Evolutionary conservation across 352 stramenopile genomes (phyloP).

Genomic region (Albugo laibachii): DNA sequence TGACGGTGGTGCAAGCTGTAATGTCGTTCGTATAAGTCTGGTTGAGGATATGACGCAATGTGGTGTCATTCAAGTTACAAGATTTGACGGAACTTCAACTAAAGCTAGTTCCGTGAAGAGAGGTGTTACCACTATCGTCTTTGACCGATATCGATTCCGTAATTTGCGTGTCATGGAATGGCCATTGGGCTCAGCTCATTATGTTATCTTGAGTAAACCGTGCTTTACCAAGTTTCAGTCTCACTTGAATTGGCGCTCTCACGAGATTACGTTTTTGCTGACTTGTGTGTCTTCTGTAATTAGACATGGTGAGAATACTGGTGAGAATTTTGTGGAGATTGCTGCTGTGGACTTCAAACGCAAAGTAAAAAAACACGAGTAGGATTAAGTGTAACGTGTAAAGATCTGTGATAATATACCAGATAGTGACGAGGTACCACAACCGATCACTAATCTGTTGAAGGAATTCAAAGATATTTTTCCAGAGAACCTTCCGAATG

Average conservation of each 20-base stretch:
- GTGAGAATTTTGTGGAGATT: no score
- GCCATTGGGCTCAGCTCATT: constrained; percentile 1
- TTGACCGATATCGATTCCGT: no score
- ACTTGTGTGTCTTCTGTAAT: not conserved
- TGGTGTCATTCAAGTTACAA: no score
- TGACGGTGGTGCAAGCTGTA: no score
- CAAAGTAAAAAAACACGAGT: not conserved
- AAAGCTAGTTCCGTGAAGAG: no score
- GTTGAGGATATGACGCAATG: no score
- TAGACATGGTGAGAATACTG: no score
- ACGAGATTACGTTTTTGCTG: no score
- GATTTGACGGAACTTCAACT: no score
- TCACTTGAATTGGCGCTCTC: constrained; percentile 5
- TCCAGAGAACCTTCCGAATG: constrained; percentile 2
- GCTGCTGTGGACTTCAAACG: no score
- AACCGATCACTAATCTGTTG: not conserved
- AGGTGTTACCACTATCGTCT: no score
- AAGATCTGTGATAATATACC: not conserved
- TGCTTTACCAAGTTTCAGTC: constrained; percentile 6
- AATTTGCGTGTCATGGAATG: not conserved
- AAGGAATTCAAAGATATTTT: constrained; percentile 1
- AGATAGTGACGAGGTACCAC: not conserved
- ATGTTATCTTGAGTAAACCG: constrained; percentile 9
- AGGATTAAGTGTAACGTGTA: not conserved
- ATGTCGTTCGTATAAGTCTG: no score